Evolutionary conservation across 768 basidiomycete genomes (phyloP).

Genomic region (Omphalotus guepiniiformis): DNA sequence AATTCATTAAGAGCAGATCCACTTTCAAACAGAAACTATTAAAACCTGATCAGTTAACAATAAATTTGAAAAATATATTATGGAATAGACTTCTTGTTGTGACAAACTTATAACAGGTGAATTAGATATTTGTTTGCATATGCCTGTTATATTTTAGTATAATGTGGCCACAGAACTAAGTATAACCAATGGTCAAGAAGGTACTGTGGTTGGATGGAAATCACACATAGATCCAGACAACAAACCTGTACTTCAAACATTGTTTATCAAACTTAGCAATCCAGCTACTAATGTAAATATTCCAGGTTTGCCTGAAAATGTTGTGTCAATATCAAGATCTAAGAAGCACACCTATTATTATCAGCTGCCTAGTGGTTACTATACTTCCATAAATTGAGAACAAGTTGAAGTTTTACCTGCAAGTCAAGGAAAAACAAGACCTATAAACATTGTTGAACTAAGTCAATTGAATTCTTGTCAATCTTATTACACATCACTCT

Average conservation of each 20-base stretch:
- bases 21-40: too few relatives aligned
- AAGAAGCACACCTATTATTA: neutral
- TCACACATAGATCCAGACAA: neutral
- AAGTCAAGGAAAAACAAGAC: conserved; percentile 23
- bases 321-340: conserved; percentile 14
- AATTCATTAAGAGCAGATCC: neutral
- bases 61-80: conserved; percentile 3
- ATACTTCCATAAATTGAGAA: neutral
- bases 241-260: conserved; percentile 1
- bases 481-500: conserved; percentile 27
- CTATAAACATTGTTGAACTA: conserved; percentile 27
- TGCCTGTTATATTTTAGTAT: conserved; percentile 12
- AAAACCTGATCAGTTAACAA: neutral
- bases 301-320: conserved; percentile 11
- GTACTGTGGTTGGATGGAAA: conserved; percentile 9
- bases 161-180: conserved; percentile 13
- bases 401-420: conserved; percentile 21
- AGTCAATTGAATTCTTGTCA: conserved; percentile 17
- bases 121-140: conserved; percentile 13
- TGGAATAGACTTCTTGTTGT: conserved; percentile 13
- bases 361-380: neutral
- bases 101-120: conserved; percentile 9
- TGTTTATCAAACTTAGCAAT: conserved; percentile 13
- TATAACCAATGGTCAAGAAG: conserved; percentile 8
- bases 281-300: conserved; percentile 4